A percentile compares a stretch with the other conserved stretches of the same genome.
phyloP scores from a whole-genome alignment of 2,329 filamentous ascomycete genomes.

The Epichloe gansuensis region DNA sequence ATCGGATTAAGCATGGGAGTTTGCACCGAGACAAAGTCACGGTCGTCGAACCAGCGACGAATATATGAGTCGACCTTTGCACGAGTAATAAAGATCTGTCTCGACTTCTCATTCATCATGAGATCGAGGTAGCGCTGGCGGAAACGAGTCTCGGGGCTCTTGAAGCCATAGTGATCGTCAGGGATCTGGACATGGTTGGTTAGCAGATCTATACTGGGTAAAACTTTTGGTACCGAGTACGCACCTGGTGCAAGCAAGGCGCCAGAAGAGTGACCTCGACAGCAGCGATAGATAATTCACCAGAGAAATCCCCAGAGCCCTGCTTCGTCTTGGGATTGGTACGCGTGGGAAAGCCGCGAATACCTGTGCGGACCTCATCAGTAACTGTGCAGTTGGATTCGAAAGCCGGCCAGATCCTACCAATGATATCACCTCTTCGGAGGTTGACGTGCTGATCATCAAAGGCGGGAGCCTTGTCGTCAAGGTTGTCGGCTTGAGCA shows the following conservation, averaged over 20 bases:
- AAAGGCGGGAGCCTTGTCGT: conserved; percentile 54
- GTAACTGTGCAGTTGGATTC: not conserved
- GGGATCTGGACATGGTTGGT: conserved; percentile 34
- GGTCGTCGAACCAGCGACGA: conserved; percentile 74
- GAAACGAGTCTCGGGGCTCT: conserved; percentile 87
- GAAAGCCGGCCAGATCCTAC: conserved; percentile 21
- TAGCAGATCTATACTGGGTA: not conserved
- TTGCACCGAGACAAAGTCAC: conserved; percentile 87
- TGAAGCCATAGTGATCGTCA: conserved; percentile 84
- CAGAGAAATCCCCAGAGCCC: conserved; percentile 50
- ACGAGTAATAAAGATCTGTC: conserved; percentile 72
- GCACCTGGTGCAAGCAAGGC: conserved; percentile 62
- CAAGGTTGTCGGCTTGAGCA: conserved; percentile 72
- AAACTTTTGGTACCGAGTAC: conserved; percentile 36
- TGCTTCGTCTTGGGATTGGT: conserved; percentile 85
- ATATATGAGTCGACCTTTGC: conserved; percentile 83
- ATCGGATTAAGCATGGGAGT: conserved; percentile 97
- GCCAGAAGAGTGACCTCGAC: conserved; percentile 74
- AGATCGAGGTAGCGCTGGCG: conserved; percentile 90
- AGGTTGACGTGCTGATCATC: conserved; percentile 82
- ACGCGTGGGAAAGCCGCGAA: conserved; percentile 29
- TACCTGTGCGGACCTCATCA: conserved; percentile 8
- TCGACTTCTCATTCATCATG: conserved; percentile 85
- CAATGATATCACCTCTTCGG: conserved; percentile 84
- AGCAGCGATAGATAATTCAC: conserved; percentile 90